These are phyloP conservation scores for Ceratocystis diversiconidia DNA, from an alignment of 2,329 filamentous ascomycete genomes.

Conservation along the genomic window DNA sequence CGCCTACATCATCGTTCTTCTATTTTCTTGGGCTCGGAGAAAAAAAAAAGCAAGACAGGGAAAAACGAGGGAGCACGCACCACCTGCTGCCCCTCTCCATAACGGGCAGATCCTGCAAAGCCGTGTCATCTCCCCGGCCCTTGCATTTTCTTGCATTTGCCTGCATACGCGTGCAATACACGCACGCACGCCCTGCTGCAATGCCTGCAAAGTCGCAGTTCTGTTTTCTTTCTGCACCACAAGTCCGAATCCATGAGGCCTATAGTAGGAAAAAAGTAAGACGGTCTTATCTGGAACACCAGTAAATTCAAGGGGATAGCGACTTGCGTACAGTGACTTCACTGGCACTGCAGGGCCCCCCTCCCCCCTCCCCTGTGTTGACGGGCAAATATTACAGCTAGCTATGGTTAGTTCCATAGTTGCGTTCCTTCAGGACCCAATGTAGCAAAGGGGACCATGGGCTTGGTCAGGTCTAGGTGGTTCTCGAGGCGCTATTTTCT, in stretches of 20 bases:
- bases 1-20: background rate
- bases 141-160: background rate
- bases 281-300: background rate
- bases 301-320: background rate
- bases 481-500: background rate
- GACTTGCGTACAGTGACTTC: background rate
- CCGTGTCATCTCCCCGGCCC: background rate
- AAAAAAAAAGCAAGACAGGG: background rate
- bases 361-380: background rate
- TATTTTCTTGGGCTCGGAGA: background rate
- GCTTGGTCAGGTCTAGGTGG: background rate
- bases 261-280: background rate
- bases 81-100: background rate
- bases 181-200: background rate
- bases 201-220: background rate
- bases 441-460: background rate
- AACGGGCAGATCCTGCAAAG: slow-evolving; percentile 4
- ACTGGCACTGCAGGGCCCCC: background rate
- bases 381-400: background rate
- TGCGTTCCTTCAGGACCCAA: background rate
- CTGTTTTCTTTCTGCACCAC: background rate
- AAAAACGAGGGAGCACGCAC: background rate
- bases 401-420: background rate
- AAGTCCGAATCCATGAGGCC: too few relatives aligned
- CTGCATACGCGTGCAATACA: background rate